Base-by-base conservation (phyloP, 495 filamentous ascomycete species). In the Hypoxylon crocopeplum region DNA sequence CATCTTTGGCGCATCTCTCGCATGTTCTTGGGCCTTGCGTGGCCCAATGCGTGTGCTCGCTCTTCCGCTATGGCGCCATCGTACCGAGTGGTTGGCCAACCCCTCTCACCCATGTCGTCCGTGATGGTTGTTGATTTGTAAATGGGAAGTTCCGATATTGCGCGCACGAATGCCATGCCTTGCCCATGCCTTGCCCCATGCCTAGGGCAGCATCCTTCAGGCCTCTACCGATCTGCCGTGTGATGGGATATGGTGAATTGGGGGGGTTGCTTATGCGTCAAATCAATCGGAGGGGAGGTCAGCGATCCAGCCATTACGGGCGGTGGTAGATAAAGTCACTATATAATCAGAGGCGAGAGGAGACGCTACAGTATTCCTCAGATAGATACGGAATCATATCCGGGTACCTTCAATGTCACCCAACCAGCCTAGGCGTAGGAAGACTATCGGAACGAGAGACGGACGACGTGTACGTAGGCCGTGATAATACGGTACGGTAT, bases 191-290 rank as follows among this genome's bases (percentile, higher is more conserved):
- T 3, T 34, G 11, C 15, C 1, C 29, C 16, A 4, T 16, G 20
- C 48, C 44, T 47, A 55, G 50, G 17, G 39, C 33, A 48, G 50
- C 41, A 64, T 48, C 44, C 48, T 40, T 47, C 55, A 56, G 34
- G 55, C 48, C 40, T 50, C 42, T 54, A 46, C 56, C 55, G 62
- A 65, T 65, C 56, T 65, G 62, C 56, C 62, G 62, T 65, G 56
- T 56, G 56, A 65, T 56, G 56, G 19, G 48, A 37, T 40, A 20
- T 37, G 45, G 50, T 20, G 17, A 25, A 15, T 22, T 52, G 44
- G 29, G 32, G 12, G 10, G 42, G 7, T 27, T 52, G 56, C 49
- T 59, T 45, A 59, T 64, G 60, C 53, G 48, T 55, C 19, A 44
- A 58, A 46, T 53, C 60, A 64, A 64, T 59, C 24, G 42, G 57